Conservation (phyloP, 768 basidiomycete species). For the Rubroboletus satanas region DNA sequence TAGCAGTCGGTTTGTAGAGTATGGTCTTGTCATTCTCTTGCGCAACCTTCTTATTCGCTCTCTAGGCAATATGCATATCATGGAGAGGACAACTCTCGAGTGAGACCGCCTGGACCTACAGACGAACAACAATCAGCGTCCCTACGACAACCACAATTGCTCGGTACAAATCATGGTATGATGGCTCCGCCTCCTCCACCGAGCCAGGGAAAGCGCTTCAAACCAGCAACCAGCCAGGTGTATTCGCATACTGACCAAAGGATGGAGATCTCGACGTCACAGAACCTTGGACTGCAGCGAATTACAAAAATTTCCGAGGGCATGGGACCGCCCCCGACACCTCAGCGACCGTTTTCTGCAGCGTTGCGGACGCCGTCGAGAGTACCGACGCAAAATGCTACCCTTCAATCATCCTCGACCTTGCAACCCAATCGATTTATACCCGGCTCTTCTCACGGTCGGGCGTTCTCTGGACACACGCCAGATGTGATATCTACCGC, state of each 20-base stretch:
- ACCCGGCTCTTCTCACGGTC: conserved; percentile 26
- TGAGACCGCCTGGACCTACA: conserved; percentile 36
- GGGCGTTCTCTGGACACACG: conserved; percentile 16
- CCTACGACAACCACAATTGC: conserved; percentile 35
- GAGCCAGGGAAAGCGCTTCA: conserved; percentile 21
- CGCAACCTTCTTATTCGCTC: conserved; percentile 3
- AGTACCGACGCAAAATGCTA: conserved; percentile 14
- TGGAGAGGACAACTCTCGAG: conserved; percentile 43
- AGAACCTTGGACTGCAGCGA: conserved; percentile 16
- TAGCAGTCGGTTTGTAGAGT: conserved; percentile 52
- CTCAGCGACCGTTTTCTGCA: conserved; percentile 33
- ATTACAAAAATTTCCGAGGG: conserved; percentile 20
- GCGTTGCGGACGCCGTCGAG: conserved; percentile 28
- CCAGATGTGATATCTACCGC: conserved; percentile 24
- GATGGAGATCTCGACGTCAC: conserved; percentile 11
- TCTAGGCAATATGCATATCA: conserved; percentile 67
- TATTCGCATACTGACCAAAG: conserved; percentile 8
- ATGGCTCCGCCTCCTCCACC: conserved; percentile 33
- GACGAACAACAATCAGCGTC: conserved; percentile 41
- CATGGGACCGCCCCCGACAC: conserved; percentile 57
- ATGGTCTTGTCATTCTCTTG: conserved; percentile 18
- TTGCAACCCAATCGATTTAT: conserved; percentile 32
- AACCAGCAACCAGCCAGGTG: conserved; percentile 18
- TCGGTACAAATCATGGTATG: conserved; percentile 26
- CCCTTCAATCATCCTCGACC: conserved; percentile 5